Evolutionary conservation across 2,329 filamentous ascomycete genomes (phyloP).

Genomic region (Trichoderma sp.): DNA sequence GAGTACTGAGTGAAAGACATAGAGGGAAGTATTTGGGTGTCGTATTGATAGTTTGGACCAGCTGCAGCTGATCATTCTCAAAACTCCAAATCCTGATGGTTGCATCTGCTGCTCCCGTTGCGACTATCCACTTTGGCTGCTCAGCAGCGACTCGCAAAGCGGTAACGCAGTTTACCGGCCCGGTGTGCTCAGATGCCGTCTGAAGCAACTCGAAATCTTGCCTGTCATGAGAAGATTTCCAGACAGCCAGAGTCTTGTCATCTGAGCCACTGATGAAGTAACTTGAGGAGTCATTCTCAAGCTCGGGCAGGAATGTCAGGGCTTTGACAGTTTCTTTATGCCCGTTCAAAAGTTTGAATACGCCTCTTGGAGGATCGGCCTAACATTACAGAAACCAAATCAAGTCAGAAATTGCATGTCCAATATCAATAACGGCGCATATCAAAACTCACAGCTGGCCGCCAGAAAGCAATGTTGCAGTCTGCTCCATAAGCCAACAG

Average conservation of each 20-base stretch:
- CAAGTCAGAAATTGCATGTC: not conserved
- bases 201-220: conserved; percentile 50
- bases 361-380: conserved; percentile 54
- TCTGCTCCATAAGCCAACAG: conserved; percentile 87
- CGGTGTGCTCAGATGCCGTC: conserved; percentile 66
- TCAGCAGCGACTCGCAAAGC: conserved; percentile 42
- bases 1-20: conserved; percentile 67
- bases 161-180: conserved; percentile 72
- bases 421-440: conserved; percentile 16
- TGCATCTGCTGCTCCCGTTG: conserved; percentile 82
- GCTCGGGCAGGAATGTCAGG: conserved; percentile 71
- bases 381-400: conserved; percentile 31
- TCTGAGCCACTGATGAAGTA: conserved; percentile 79
- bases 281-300: conserved; percentile 50
- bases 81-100: conserved; percentile 73
- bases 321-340: conserved; percentile 83
- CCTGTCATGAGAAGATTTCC: conserved; percentile 51
- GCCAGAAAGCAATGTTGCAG: conserved; percentile 87
- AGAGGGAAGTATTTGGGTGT: conserved; percentile 82
- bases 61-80: conserved; percentile 49
- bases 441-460: conserved; percentile 65
- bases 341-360: conserved; percentile 70
- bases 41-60: conserved; percentile 72
- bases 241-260: conserved; percentile 77
- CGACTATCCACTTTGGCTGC: conserved; percentile 54